Conservation (phyloP, 2,329 filamentous ascomycete genomes). For the Pyrenochaeta sp. region DNA sequence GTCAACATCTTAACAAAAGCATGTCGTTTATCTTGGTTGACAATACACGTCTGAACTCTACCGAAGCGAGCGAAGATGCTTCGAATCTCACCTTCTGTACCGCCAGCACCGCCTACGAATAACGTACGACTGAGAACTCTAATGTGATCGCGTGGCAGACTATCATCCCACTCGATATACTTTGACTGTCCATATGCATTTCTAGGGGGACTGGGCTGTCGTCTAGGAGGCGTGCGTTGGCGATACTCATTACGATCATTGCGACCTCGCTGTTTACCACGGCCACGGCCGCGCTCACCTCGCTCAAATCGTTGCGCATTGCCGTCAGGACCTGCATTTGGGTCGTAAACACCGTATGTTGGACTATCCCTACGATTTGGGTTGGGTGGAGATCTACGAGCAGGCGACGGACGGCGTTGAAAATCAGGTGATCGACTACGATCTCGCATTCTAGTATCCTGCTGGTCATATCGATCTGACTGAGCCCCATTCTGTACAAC, state of each 20-base stretch:
- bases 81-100: constrained; percentile 81
- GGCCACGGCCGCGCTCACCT: constrained; percentile 64
- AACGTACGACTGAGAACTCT: constrained; percentile 89
- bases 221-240: constrained; percentile 82
- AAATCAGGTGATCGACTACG: constrained; percentile 66
- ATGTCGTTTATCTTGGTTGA: constrained; percentile 97
- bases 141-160: constrained; percentile 78
- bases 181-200: constrained; percentile 61
- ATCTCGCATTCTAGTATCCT: constrained; percentile 46
- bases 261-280: constrained; percentile 54
- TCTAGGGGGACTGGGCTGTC: constrained; percentile 62
- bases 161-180: constrained; percentile 81
- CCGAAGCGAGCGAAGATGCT: constrained; percentile 83
- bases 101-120: constrained; percentile 88
- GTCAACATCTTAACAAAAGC: constrained; percentile 99
- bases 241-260: constrained; percentile 72
- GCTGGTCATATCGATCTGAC: constrained; percentile 39
- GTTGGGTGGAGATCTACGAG: constrained; percentile 66
- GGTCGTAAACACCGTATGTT: constrained; percentile 76
- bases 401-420: constrained; percentile 68
- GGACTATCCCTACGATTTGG: constrained; percentile 71
- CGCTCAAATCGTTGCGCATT: constrained; percentile 63
- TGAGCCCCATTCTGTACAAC: constrained; percentile 30
- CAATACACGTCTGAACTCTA: constrained; percentile 94
- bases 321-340: constrained; percentile 63